A percentile compares a stretch with the other conserved stretches of the same genome.
These are phyloP conservation scores for Capniomyces stellatus DNA, from an alignment of 371 early-diverging fungal genomes.

Conservation along the genomic window DNA sequence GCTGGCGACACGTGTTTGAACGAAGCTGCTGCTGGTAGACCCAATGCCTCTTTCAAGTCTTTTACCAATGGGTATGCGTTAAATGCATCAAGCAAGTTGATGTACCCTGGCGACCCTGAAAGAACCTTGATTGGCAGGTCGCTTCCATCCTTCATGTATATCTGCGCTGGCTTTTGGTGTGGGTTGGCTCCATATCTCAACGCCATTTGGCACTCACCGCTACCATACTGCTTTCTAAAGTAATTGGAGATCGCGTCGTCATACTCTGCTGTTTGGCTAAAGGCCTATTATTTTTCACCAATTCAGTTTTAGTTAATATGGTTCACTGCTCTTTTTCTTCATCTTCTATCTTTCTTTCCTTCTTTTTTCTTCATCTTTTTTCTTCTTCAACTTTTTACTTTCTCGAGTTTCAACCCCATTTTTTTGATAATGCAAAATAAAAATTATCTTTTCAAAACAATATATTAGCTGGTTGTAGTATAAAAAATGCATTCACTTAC, in stretches of 20 bases:
- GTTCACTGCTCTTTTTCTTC: no score
- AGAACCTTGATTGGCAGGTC: slow-evolving; percentile 74
- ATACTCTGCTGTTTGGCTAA: slow-evolving; percentile 88
- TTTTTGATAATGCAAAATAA: no score
- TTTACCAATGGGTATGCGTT: slow-evolving; percentile 95
- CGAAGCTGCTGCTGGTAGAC: slow-evolving; percentile 83
- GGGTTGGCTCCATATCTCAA: slow-evolving; percentile 96
- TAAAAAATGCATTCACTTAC: slow-evolving; percentile 10
- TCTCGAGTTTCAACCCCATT: no score
- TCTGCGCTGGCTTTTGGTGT: slow-evolving; percentile 93
- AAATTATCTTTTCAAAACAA: not conserved
- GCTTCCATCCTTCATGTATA: slow-evolving; percentile 56
- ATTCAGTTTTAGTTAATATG: no score
- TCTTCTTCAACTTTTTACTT: no score
- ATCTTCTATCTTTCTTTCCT: no score
- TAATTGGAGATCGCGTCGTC: slow-evolving; percentile 87
- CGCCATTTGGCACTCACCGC: slow-evolving; percentile 48
- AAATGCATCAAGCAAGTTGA: slow-evolving; percentile 89
- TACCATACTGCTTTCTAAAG: slow-evolving; percentile 78
- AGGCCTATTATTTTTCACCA: no score
- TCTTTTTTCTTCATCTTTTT: no score
- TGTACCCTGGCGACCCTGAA: slow-evolving; percentile 90
- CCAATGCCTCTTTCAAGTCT: slow-evolving; percentile 52
- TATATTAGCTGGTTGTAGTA: not conserved
- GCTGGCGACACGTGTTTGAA: slow-evolving; percentile 98